These are phyloP conservation scores for Cadophora sp. DNA, from an alignment of 2,329 filamentous ascomycete genomes.

Conservation along the genomic window DNA sequence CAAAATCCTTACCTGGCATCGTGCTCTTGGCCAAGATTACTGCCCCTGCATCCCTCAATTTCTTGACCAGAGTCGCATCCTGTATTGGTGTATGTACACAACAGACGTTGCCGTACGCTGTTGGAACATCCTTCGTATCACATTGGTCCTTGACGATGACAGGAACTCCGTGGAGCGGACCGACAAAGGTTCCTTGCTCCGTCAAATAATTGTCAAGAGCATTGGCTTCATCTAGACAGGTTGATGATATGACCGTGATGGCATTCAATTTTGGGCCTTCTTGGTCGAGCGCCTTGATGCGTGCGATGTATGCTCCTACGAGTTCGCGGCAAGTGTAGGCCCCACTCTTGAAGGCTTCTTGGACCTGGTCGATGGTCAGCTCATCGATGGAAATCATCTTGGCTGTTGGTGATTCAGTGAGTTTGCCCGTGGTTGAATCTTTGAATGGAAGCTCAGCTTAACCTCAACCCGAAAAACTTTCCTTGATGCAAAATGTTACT, in stretches of 20 bases:
- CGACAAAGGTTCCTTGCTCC: constrained; percentile 26
- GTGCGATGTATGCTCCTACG: constrained; percentile 26
- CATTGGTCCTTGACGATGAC: constrained; percentile 67
- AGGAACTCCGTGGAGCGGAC: constrained; percentile 60
- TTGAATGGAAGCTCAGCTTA: neutral
- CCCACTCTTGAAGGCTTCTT: constrained; percentile 24
- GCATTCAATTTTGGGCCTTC: constrained; percentile 27
- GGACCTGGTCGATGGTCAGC: constrained; percentile 27
- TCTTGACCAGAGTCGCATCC: constrained; percentile 31
- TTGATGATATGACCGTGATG: constrained; percentile 21
- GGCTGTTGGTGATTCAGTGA: neutral
- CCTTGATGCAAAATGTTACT: neutral
- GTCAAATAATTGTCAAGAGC: constrained; percentile 21
- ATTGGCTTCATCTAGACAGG: constrained; percentile 25
- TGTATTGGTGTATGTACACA: constrained; percentile 23
- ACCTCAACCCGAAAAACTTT: neutral
- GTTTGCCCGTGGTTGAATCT: neutral
- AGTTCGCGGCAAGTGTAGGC: constrained; percentile 28
- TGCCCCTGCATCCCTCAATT: constrained; percentile 33
- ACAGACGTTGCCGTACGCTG: constrained; percentile 31
- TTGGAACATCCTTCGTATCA: constrained; percentile 62
- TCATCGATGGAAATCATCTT: constrained; percentile 27
- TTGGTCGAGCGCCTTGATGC: constrained; percentile 26
- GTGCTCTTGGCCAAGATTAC: constrained; percentile 35
- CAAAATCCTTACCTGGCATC: constrained; percentile 27